These are phyloP conservation scores for Penicillium simplicissimum DNA, from an alignment of 495 filamentous ascomycete genomes.

Conservation along the genomic window DNA sequence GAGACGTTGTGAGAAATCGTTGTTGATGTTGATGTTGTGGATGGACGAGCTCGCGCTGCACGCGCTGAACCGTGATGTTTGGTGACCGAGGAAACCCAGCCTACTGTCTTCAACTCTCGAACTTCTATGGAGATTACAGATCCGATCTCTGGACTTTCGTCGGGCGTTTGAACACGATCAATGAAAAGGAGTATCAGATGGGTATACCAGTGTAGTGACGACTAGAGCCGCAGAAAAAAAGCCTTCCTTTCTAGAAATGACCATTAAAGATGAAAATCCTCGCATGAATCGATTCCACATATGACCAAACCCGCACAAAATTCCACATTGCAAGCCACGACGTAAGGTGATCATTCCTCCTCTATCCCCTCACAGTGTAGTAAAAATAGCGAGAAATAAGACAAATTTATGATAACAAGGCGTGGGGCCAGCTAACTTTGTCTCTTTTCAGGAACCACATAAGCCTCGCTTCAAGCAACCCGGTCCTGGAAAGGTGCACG, in stretches of 20 bases:
- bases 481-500: constrained; percentile 50
- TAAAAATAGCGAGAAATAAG: background rate
- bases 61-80: background rate
- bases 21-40: background rate
- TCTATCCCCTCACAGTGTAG: background rate
- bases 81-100: background rate
- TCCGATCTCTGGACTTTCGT: too few species aligned
- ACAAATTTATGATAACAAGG: background rate
- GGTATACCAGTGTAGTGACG: background rate
- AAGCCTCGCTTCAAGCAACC: constrained; percentile 4
- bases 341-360: background rate
- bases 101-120: background rate
- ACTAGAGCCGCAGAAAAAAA: too few species aligned
- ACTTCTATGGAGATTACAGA: background rate
- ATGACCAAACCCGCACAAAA: background rate
- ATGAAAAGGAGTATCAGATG: background rate
- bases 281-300: too few species aligned
- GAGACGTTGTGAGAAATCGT: background rate
- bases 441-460: background rate
- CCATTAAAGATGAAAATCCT: too few species aligned
- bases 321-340: background rate
- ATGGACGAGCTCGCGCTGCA: background rate
- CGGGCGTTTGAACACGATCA: background rate
- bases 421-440: background rate
- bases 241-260: too few species aligned